These are phyloP conservation scores for Lodderomyces metapsilosis DNA, from an alignment of 1,139 yeast genomes.

Conservation along the genomic window DNA sequence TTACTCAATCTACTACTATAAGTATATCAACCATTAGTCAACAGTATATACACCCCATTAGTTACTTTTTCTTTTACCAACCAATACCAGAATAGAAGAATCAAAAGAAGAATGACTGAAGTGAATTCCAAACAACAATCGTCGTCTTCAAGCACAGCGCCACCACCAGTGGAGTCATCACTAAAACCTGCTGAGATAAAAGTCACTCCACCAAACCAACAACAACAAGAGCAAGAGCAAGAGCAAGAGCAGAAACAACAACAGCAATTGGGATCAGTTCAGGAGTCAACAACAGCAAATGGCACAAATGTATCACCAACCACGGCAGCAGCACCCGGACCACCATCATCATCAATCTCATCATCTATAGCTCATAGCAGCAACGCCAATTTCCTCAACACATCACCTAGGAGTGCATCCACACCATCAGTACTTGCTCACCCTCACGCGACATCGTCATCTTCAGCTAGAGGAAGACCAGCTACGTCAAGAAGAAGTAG, in stretches of 20 bases:
- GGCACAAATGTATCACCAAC: neutral
- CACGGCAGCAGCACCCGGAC: neutral
- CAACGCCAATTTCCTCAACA: neutral
- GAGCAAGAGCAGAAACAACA: neutral
- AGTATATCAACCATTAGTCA: too few species aligned
- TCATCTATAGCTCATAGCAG: neutral
- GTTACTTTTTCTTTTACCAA: too few species aligned
- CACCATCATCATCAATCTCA: slow-evolving; percentile 1
- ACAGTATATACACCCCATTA: too few species aligned
- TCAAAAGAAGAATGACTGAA: slow-evolving; percentile 5
- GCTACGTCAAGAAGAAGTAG: slow-evolving; percentile 2
- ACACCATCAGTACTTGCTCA: neutral
- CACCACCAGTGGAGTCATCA: neutral
- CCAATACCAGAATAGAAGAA: too few species aligned
- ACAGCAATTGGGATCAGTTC: neutral
- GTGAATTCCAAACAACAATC: neutral
- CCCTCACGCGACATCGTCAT: neutral
- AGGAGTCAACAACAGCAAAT: neutral
- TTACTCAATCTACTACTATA: too few species aligned
- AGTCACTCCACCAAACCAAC: slow-evolving; percentile 3
- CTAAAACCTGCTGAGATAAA: slow-evolving; percentile 6
- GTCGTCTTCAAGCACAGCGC: neutral
- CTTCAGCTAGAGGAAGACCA: neutral
- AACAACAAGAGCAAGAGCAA: neutral
- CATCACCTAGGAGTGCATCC: neutral